phyloP scores from a whole-genome alignment of 2,329 filamentous ascomycete species.

The Thielaviopsis ethacetica region DNA sequence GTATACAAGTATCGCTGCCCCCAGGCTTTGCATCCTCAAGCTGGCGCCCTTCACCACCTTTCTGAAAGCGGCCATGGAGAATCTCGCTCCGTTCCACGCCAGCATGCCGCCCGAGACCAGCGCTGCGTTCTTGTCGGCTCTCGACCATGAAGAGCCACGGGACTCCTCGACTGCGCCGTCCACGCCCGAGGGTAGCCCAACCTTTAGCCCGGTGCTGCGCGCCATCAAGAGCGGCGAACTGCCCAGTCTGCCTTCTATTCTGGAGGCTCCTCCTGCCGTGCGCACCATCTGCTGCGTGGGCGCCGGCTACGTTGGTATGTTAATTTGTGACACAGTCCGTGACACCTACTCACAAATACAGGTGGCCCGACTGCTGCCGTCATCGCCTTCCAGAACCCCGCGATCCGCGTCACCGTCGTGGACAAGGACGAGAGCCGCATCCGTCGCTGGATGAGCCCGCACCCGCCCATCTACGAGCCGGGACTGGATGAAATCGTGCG shows the following conservation, averaged over 20 bases:
- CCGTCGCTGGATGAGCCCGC: constrained; percentile 53
- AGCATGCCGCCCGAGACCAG: no score
- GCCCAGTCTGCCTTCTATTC: not conserved
- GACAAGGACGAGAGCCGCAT: constrained; percentile 52
- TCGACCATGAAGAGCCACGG: no score
- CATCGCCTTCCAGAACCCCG: constrained; percentile 56
- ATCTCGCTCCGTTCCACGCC: no score
- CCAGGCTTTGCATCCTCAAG: no score
- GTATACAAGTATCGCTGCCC: no score
- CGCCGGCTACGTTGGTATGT: constrained; percentile 59
- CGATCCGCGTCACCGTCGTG: constrained; percentile 57
- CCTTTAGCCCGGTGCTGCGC: no score
- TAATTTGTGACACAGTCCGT: not conserved
- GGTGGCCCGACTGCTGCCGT: constrained; percentile 62
- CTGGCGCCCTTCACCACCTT: no score
- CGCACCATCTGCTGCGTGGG: constrained; percentile 57
- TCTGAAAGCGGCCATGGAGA: no score
- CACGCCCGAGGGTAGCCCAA: no score
- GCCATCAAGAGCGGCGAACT: no score
- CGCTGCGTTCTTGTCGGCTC: no score
- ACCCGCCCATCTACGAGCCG: constrained; percentile 63
- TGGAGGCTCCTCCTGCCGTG: constrained; percentile 17
- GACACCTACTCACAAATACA: constrained; percentile 16
- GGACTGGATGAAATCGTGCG: constrained; percentile 52
- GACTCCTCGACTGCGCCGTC: no score